Base-by-base conservation (phyloP, 139 green algal species). In the Pedinophyceae sp. region DNA sequence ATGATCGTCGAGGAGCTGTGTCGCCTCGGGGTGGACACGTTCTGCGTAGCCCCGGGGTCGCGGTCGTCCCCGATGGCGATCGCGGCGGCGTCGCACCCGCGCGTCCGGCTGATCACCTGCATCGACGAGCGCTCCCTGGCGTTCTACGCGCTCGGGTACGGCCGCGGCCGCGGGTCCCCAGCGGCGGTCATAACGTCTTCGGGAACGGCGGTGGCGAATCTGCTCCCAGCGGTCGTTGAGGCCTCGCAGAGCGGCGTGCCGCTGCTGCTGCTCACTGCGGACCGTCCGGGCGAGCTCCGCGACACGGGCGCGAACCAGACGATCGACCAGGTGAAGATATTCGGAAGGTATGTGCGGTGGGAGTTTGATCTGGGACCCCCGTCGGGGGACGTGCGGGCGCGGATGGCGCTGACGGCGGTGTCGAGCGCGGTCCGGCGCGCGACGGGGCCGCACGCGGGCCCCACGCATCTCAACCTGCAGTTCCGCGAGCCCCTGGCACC, bases 91-190 rank as follows among this genome's bases (percentile, higher is more conserved):
- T 51, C 57, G 41, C 83, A 99, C 61, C 79, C 86, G 0, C 69
- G 75, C n/a, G 81, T 75, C 0, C 66, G 64, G 2, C 58, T 88
- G 19, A 73, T 86, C 46, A 68, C 83, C 0, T 89, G 84, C 74
- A 83, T 97, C 28, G 92, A 99, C 60, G 92, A 99, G 71, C 82
- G 91, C 47, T 92, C 76, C 3, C 76, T 99, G n/a, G 89, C 69
- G 1, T 99, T 97, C 65, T 93, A 86, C 76, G 88, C 89, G 0
- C 56, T 98, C 6, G 92, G 92, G 20, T 82, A 77, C 64, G 76
- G 61, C 25, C 59, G 60, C n/a, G 69, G 53, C 1, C 41, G 29
- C 23, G 43, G 49, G 19, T 18, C 19, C 7, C 81, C 72, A 55
- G 78, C 78, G 10, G 77, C 67, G 2, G 62, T 94, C 3, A 73